These are phyloP conservation scores for Eimeria maxima DNA, from an alignment of 169 alveolate genomes.

Conservation along the genomic window DNA sequence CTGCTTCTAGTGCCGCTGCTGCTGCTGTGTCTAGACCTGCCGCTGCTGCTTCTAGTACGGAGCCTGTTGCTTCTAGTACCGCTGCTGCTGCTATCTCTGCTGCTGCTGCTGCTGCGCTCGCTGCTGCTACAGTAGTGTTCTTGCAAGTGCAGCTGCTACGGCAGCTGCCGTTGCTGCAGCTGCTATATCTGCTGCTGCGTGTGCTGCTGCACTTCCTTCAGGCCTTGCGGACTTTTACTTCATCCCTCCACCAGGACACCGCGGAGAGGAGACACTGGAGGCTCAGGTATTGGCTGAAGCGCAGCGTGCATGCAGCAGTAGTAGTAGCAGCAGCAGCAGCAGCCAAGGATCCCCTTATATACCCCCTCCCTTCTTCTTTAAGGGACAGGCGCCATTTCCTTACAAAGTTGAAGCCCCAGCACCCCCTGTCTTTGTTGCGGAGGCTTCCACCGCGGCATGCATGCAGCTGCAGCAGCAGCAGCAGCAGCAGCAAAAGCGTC, in stretches of 20 bases:
- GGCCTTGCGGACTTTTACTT: conserved; percentile 80
- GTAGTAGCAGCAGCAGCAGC: conserved; percentile 55
- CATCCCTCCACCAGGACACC: conserved; percentile 62
- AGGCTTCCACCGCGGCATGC: not conserved
- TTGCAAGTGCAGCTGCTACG: too few species aligned
- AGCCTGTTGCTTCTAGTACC: not conserved
- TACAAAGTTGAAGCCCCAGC: conserved; percentile 48
- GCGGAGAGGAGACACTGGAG: conserved; percentile 52
- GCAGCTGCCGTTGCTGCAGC: not conserved
- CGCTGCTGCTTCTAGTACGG: not conserved
- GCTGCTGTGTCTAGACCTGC: conserved; percentile 13
- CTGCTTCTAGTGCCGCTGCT: not conserved
- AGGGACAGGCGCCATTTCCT: conserved; percentile 54
- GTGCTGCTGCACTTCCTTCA: conserved; percentile 40
- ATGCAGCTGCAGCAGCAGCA: not conserved
- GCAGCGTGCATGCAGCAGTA: conserved; percentile 74
- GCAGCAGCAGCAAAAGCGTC: conserved; percentile 25
- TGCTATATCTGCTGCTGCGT: not conserved
- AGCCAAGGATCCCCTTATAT: conserved; percentile 11
- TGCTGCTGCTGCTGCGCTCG: not conserved
- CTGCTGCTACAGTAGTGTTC: too few species aligned
- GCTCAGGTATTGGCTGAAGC: conserved; percentile 62
- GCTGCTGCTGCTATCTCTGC: not conserved
- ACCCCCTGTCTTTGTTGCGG: conserved; percentile 35
- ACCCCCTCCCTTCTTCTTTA: conserved; percentile 56